Evolutionary conservation across 805 yeast genomes (phyloP), one percentile per base, ranked within the genome.

Genomic region (Yamadazyma philogaea): DNA sequence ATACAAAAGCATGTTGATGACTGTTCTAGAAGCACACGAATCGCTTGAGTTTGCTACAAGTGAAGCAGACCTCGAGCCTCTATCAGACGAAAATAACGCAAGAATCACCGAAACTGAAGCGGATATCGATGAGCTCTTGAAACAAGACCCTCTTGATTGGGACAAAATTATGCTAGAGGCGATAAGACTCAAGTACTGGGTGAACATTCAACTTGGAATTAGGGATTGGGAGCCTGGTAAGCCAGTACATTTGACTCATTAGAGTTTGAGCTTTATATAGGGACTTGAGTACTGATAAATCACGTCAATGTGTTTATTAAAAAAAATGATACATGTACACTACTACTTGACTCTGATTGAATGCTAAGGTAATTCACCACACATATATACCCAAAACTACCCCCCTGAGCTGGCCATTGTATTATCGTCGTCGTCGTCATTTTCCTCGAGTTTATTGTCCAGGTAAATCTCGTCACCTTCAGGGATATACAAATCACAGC

Each of bases 11-110:
- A 65, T 87, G 55, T 64, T 91, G 31, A 77, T 87, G 82, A 78
- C 79, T 34, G 84, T 91, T 17, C 68, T 91, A 63, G 95, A 88
- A 50, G 79, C 87, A 4, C 93, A 90, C 58, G 99, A 91, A 61
- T 76, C 78, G 32, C 66, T 90, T 44, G 95, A 87, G 47, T 79
- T 79, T 49, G 82, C 87, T 4, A 65, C 68, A 1, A 64, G 63
- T 40, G 84, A 78, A 39, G 64, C 70, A 2, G 96, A 87, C 37
- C 68, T 87, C 24, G 73, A 63, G 1, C 60, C 52, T 0, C 55
- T 88, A 31, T 70, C 74, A 22, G 54, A 48, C 7, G 84, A 79
- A 43, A 89, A 88, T 52, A 74, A 79, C 26, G 58, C 48, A 15
- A 70, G 90, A 28, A 77, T 88, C 20, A 53, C 59, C 1, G 61